Conservation (phyloP, 352 stramenopile genomes). For the Globisporangium paroecandrum region DNA sequence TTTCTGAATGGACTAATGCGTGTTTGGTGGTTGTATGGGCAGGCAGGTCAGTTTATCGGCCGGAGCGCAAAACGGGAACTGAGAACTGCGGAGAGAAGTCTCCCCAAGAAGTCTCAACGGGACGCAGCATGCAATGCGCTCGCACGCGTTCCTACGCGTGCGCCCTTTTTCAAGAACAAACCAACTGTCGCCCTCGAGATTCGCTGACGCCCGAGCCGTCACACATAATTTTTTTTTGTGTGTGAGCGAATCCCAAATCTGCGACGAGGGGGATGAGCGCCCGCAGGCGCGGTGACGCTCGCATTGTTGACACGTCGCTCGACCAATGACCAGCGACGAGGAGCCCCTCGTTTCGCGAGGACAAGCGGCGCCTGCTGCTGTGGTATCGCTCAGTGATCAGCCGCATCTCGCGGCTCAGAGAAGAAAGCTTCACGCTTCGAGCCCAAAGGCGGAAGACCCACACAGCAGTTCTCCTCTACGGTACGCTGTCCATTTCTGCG, state of each 20-base stretch:
- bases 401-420: conserved; percentile 1
- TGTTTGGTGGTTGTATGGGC: background rate
- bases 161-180: background rate
- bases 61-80: conserved; percentile 10
- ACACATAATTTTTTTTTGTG: conserved; percentile 18
- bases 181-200: conserved; percentile 16
- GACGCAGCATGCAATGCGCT: no score
- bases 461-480: background rate
- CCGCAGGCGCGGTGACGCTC: conserved; percentile 20
- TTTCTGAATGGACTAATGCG: background rate
- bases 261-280: conserved; percentile 20
- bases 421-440: background rate
- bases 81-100: background rate
- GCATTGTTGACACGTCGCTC: conserved; percentile 26
- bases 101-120: background rate
- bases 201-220: conserved; percentile 16
- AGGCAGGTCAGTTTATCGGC: background rate
- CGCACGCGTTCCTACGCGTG: no score
- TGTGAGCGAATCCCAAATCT: conserved; percentile 19
- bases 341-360: conserved; percentile 11
- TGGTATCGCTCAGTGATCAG: background rate
- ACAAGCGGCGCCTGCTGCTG: background rate
- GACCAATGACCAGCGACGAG: conserved; percentile 23
- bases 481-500: background rate
- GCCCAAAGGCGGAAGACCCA: background rate